Evolutionary conservation across 2,329 filamentous ascomycete genomes (phyloP).

Genomic region (Zalaria obscura): DNA sequence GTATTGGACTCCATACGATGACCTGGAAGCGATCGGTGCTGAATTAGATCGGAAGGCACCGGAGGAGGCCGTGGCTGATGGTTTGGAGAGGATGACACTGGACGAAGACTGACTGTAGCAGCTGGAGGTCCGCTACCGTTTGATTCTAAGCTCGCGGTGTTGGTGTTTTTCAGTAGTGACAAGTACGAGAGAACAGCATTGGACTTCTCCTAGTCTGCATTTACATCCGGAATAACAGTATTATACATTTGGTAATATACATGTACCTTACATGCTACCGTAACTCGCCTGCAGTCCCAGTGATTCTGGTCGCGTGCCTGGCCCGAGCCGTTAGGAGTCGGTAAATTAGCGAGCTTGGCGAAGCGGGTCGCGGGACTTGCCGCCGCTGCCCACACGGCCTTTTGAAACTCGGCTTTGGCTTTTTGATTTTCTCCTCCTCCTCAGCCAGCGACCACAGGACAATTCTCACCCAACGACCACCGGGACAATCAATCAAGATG

Average conservation of each 20-base stretch:
- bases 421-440: neutral
- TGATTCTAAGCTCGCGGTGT: too few relatives aligned
- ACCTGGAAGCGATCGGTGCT: neutral
- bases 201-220: too few relatives aligned
- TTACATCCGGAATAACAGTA: too few relatives aligned
- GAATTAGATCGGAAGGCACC: neutral
- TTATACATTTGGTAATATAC: too few relatives aligned
- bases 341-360: neutral
- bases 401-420: neutral
- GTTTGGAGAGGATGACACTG: too few relatives aligned
- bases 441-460: neutral
- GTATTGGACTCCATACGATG: neutral
- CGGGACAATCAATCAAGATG: conserved; percentile 18
- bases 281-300: neutral
- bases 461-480: conserved; percentile 5
- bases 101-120: too few relatives aligned
- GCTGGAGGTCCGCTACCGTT: too few relatives aligned
- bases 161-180: too few relatives aligned
- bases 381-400: neutral
- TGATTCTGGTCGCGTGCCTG: neutral
- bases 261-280: too few relatives aligned
- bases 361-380: neutral
- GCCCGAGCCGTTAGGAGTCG: neutral
- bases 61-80: neutral
- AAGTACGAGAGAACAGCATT: too few relatives aligned